A percentile compares a stretch with the other conserved stretches of the same genome.
These are phyloP conservation scores for Actinidia arguta DNA, from an alignment of 179 eudicot species.

Conservation along the genomic window DNA sequence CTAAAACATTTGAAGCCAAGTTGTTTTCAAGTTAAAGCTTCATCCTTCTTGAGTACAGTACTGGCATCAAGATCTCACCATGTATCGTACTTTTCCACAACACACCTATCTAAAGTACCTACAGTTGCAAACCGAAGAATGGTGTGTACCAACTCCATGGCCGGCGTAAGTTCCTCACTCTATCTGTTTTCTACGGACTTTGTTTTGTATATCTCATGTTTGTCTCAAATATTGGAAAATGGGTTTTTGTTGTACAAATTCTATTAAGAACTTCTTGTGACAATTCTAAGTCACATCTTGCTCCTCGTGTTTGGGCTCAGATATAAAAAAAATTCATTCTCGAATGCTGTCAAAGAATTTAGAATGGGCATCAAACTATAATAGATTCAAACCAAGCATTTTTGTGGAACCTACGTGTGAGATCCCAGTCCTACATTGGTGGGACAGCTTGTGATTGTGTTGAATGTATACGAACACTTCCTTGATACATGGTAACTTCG, in stretches of 20 bases:
- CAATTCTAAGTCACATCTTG: neutral
- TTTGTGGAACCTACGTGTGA: neutral
- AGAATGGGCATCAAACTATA: neutral
- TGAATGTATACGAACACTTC: no score
- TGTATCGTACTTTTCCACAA: conserved; percentile 1
- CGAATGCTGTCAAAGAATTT: neutral
- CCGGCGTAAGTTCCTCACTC: conserved; percentile 25
- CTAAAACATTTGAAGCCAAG: conserved; percentile 11
- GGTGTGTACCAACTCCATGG: conserved; percentile 31
- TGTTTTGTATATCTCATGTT: neutral
- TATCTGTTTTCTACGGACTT: neutral
- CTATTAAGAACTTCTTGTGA: neutral
- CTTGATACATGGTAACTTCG: no score
- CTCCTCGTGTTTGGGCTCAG: neutral
- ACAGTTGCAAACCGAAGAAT: conserved; percentile 27
- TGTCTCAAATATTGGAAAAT: neutral
- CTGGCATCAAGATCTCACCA: conserved; percentile 22
- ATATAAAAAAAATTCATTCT: neutral
- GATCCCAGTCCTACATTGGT: no score
- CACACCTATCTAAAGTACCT: conserved; percentile 20
- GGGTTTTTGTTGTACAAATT: neutral
- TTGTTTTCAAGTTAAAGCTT: conserved; percentile 17
- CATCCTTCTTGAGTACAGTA: neutral
- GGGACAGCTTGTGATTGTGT: no score
- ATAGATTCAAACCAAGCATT: neutral